These are phyloP conservation scores for Furcasterigmium sp. DNA, from an alignment of 2,329 filamentous ascomycete species.

Conservation along the genomic window DNA sequence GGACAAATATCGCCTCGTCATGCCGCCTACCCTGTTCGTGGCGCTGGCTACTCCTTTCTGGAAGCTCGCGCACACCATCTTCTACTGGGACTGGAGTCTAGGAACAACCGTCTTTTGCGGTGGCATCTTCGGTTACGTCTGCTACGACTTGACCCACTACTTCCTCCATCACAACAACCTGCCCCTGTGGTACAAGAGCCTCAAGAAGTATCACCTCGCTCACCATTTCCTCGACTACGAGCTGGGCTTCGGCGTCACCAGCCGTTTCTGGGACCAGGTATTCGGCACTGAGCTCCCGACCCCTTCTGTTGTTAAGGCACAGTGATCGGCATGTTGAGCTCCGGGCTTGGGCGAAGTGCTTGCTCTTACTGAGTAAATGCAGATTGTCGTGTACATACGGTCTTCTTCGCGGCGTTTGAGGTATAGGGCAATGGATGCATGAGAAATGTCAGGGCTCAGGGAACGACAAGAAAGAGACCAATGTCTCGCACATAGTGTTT, in stretches of 20 bases:
- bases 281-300: conserved; percentile 77
- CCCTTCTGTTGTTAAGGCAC: conserved; percentile 27
- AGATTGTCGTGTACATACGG: too few species aligned
- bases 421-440: too few species aligned
- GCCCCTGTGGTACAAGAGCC: conserved; percentile 78
- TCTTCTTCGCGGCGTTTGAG: too few species aligned
- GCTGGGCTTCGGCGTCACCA: conserved; percentile 95
- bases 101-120: conserved; percentile 78
- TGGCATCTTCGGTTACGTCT: conserved; percentile 90
- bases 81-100: conserved; percentile 80
- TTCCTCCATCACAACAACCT: conserved; percentile 95
- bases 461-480: too few species aligned
- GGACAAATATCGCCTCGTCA: conserved; percentile 95
- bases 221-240: conserved; percentile 98
- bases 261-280: conserved; percentile 87
- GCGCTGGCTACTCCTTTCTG: conserved; percentile 85
- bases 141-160: conserved; percentile 97
- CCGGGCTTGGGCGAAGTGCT: too few species aligned
- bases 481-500: conserved; percentile 1
- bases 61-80: conserved; percentile 77
- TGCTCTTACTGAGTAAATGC: too few species aligned
- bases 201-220: conserved; percentile 96
- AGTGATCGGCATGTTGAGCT: too few species aligned
- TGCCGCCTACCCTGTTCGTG: conserved; percentile 88
- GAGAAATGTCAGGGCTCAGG: too few species aligned